A percentile compares a stretch with the other conserved stretches of the same genome.
phyloP scores from a whole-genome alignment of 768 basidiomycete species.

The Xerocomellus amylosporus region DNA sequence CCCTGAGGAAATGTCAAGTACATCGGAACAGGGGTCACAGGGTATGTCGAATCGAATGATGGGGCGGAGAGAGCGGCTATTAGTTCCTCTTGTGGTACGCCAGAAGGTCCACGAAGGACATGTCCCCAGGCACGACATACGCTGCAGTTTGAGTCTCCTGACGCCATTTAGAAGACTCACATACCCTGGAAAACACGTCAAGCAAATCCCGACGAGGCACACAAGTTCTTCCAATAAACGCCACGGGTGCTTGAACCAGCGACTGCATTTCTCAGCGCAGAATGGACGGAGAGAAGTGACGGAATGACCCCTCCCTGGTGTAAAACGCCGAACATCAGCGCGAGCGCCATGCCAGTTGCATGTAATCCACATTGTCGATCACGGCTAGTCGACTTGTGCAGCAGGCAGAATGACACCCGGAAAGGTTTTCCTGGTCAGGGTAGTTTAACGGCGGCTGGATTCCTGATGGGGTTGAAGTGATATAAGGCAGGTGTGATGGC shows the following conservation, averaged over 20 bases:
- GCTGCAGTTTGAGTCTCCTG: not conserved
- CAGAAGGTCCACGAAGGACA: slow-evolving; percentile 32
- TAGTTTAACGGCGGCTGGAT: slow-evolving; percentile 25
- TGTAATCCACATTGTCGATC: slow-evolving; percentile 23
- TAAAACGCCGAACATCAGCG: slow-evolving; percentile 36
- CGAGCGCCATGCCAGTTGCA: slow-evolving; percentile 30
- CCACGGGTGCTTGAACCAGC: slow-evolving; percentile 10
- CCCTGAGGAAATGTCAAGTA: slow-evolving; percentile 15
- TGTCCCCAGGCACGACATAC: slow-evolving; percentile 25
- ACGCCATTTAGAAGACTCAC: not conserved
- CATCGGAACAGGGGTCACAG: slow-evolving; percentile 34
- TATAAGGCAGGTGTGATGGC: slow-evolving; percentile 14
- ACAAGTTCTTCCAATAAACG: slow-evolving; percentile 41
- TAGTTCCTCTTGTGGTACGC: slow-evolving; percentile 21
- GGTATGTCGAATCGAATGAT: slow-evolving; percentile 13
- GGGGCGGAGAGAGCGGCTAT: slow-evolving; percentile 14
- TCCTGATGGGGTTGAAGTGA: slow-evolving; percentile 40
- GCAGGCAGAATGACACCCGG: slow-evolving; percentile 29
- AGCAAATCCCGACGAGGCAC: slow-evolving; percentile 39
- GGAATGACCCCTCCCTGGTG: slow-evolving; percentile 42
- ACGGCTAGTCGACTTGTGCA: slow-evolving; percentile 10
- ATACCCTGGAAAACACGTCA: slow-evolving; percentile 26
- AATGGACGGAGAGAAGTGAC: slow-evolving; percentile 35
- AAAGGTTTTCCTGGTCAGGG: slow-evolving; percentile 29
- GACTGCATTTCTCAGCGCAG: slow-evolving; percentile 10